Base-by-base conservation (phyloP, 164 flowering plant genomes). In the Cinnamomum chago region DNA sequence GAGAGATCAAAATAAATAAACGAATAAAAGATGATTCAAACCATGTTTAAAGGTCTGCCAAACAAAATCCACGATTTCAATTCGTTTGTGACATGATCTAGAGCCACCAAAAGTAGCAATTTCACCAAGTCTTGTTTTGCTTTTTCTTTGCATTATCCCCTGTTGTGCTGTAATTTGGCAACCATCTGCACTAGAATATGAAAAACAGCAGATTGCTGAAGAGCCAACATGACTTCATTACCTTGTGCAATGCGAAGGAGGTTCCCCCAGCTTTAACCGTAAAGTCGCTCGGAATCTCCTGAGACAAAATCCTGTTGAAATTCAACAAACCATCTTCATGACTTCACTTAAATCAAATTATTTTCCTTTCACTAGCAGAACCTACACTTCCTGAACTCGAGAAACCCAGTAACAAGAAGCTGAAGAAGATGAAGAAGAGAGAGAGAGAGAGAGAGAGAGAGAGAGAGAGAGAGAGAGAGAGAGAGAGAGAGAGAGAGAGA, bases 171-270 rank as follows among this genome's bases (percentile, higher is more conserved):
- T 55, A 20, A 55, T 55, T 55, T 55, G 17, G 60, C 60, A 55
- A 55, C n/a, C 60, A 14, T 55, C 1, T 15, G 7, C 60, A 55
- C n/a, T 12, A 55, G 60, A 55, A 55, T 3, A 20, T 17, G n/a
- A 15, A 17, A 17, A 55, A 40, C 47, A 55, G 60, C 60, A 55
- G n/a, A 55, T 55, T 40, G n/a, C 60, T 55, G n/a, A 55, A 20
- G 20, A 20, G 7, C 60, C 20, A 3, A 55, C 5, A 1, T n/a
- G n/a, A 55, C 60, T 15, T 58, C 25, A 28, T 18, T 75, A 93
- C 99, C 97, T 92, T 92, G 81, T 95, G 98, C 79, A 95, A 79
- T 58, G 95, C 78, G 83, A 95, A 93, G 65, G 92, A 84, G 73
- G 83, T 84, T 78, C 84, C 96, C 75, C 90, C 97, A 23, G 81